phyloP scores from a whole-genome alignment of 306 rosid species.

The Hippophae tibetana region DNA sequence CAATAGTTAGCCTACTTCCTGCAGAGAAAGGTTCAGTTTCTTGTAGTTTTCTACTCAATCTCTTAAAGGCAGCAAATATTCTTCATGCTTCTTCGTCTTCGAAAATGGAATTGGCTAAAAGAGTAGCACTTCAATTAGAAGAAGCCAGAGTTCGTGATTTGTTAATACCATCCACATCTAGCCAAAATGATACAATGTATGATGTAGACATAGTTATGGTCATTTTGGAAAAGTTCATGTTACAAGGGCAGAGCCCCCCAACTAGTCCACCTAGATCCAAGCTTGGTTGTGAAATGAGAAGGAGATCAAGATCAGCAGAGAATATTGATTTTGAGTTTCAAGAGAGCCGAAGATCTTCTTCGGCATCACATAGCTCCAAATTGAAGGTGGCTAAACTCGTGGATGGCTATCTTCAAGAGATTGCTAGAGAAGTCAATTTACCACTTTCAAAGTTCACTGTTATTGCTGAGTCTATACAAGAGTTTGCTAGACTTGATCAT shows the following conservation, averaged over 20 bases:
- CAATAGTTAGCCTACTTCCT: constrained; percentile 84
- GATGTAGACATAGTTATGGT: constrained; percentile 74
- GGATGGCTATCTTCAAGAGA: constrained; percentile 79
- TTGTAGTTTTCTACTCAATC: constrained; percentile 74
- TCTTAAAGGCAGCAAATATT: constrained; percentile 78
- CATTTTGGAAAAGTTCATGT: constrained; percentile 69
- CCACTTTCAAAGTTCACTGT: constrained; percentile 60
- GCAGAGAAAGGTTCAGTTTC: constrained; percentile 82
- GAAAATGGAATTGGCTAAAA: constrained; percentile 69
- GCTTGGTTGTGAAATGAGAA: constrained; percentile 52
- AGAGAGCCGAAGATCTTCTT: constrained; percentile 88
- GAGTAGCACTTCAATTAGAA: constrained; percentile 75
- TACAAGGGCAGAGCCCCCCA: constrained; percentile 87
- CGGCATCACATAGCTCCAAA: constrained; percentile 88
- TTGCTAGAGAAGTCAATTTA: constrained; percentile 69
- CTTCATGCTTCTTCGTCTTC: constrained; percentile 75
- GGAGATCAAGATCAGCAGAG: constrained; percentile 93
- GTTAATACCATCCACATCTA: constrained; percentile 60
- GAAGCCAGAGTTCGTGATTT: constrained; percentile 74
- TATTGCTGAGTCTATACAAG: constrained; percentile 78
- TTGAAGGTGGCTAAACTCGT: constrained; percentile 85
- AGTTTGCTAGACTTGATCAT: constrained; percentile 86
- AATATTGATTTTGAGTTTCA: constrained; percentile 80
- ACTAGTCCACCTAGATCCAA: constrained; percentile 78
- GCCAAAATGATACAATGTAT: constrained; percentile 33